Evolutionary conservation across 495 filamentous ascomycete genomes (phyloP).

Genomic region (Trichoderma reesei): DNA sequence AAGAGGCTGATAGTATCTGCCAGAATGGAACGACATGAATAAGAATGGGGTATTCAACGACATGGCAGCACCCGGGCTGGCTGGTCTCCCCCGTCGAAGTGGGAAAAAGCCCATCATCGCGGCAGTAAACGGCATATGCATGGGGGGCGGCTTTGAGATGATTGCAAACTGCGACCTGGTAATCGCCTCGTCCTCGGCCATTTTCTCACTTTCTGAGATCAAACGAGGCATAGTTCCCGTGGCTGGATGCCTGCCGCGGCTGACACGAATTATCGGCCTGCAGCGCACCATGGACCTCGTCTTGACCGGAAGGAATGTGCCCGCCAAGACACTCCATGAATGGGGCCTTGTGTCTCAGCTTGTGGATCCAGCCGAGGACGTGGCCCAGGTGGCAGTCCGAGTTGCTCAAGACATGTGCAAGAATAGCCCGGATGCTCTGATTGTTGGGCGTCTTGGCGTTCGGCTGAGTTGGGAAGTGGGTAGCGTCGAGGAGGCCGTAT

Average conservation of each 20-base stretch:
- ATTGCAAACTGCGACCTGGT: conserved; percentile 61
- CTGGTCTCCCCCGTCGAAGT: conserved; percentile 41
- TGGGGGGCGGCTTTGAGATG: conserved; percentile 70
- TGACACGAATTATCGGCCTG: conserved; percentile 52
- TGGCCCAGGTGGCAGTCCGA: conserved; percentile 36
- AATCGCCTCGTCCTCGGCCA: conserved; percentile 42
- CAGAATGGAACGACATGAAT: conserved; percentile 19
- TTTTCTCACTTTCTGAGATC: conserved; percentile 58
- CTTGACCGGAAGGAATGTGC: conserved; percentile 49
- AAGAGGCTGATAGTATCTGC: not conserved
- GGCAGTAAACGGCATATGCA: conserved; percentile 65
- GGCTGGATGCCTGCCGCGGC: conserved; percentile 57
- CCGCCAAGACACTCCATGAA: conserved; percentile 45
- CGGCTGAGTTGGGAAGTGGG: conserved; percentile 56
- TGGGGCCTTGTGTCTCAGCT: conserved; percentile 70
- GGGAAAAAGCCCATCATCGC: conserved; percentile 60
- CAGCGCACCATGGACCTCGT: conserved; percentile 66
- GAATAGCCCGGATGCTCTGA: conserved; percentile 64
- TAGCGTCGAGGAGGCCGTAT: conserved; percentile 53
- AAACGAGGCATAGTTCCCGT: conserved; percentile 60
- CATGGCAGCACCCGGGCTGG: conserved; percentile 42
- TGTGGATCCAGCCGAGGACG: conserved; percentile 31
- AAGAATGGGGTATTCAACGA: conserved; percentile 23
- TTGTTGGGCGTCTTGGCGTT: conserved; percentile 58
- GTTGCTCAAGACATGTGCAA: conserved; percentile 40